These are phyloP conservation scores for Penicillium sp. DNA, from an alignment of 2,329 filamentous ascomycete species.

Conservation along the genomic window DNA sequence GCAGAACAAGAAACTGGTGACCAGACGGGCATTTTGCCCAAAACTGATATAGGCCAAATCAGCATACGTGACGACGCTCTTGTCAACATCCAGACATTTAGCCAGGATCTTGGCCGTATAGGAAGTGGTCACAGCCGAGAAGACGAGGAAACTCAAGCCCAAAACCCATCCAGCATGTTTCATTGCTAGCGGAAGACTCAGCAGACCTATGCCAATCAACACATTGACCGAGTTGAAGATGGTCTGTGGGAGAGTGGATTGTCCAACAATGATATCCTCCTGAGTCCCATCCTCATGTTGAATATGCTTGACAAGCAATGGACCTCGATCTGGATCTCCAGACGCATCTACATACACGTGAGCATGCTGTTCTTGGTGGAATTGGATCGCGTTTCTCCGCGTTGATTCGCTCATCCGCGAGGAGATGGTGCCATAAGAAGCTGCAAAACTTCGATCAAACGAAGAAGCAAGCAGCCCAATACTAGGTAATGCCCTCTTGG, in stretches of 20 bases:
- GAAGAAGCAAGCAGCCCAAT: slow-evolving; percentile 49
- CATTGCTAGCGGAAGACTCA: slow-evolving; percentile 84
- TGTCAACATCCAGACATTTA: slow-evolving; percentile 84
- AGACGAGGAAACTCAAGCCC: slow-evolving; percentile 70
- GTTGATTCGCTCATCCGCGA: slow-evolving; percentile 58
- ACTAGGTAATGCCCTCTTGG: slow-evolving; percentile 21
- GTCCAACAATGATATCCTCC: slow-evolving; percentile 80
- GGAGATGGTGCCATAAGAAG: slow-evolving; percentile 60
- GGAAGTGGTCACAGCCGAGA: slow-evolving; percentile 72
- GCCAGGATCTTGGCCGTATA: slow-evolving; percentile 85
- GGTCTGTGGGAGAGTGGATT: slow-evolving; percentile 93
- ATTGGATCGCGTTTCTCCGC: slow-evolving; percentile 55
- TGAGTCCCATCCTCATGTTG: slow-evolving; percentile 81
- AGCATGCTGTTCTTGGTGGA: slow-evolving; percentile 56
- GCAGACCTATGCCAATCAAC: slow-evolving; percentile 81
- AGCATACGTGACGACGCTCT: slow-evolving; percentile 85
- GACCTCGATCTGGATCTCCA: slow-evolving; percentile 63
- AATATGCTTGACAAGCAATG: slow-evolving; percentile 82
- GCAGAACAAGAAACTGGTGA: slow-evolving; percentile 82
- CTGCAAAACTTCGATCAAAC: slow-evolving; percentile 69
- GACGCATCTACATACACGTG: slow-evolving; percentile 45
- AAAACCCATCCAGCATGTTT: slow-evolving; percentile 86
- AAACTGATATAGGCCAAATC: slow-evolving; percentile 91
- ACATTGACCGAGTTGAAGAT: slow-evolving; percentile 96
- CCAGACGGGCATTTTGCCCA: slow-evolving; percentile 74